Evolutionary conservation across 371 early-diverging fungal species (phyloP).

Genomic region (Synchytrium microbalum): DNA sequence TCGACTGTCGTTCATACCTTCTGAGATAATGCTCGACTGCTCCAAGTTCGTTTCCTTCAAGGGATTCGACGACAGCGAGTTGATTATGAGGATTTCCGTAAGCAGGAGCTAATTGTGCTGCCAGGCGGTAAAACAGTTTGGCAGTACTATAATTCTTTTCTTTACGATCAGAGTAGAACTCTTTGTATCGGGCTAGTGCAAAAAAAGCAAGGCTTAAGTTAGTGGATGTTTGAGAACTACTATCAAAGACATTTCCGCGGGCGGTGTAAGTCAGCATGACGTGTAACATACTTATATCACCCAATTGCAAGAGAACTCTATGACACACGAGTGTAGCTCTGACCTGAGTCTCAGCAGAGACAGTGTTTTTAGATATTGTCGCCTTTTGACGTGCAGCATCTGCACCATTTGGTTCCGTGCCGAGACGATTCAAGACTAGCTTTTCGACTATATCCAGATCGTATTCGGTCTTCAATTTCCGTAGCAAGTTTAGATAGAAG

Average conservation of each 20-base stretch:
- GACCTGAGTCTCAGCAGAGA: not conserved
- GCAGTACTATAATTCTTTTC: conserved; percentile 42
- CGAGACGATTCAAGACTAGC: conserved; percentile 13
- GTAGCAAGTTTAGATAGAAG: conserved; percentile 44
- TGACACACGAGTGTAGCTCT: conserved; percentile 36
- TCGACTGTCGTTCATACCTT: conserved; percentile 11
- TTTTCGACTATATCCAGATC: conserved; percentile 25
- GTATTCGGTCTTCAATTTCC: conserved; percentile 30
- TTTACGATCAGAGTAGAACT: conserved; percentile 37
- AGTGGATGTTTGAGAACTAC: too few species aligned
- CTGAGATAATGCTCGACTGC: conserved; percentile 19
- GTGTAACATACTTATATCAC: conserved; percentile 46
- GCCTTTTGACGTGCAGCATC: too few species aligned
- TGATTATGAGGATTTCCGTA: conserved; percentile 57
- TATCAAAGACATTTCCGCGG: too few species aligned
- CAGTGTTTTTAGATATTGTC: too few species aligned
- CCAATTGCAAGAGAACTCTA: conserved; percentile 47
- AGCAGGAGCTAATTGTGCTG: conserved; percentile 42
- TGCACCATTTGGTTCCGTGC: not conserved
- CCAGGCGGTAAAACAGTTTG: conserved; percentile 45
- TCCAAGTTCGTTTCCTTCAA: conserved; percentile 13
- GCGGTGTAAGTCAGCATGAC: too few species aligned
- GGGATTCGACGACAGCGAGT: conserved; percentile 43
- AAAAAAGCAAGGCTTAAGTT: not conserved
- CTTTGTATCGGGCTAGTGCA: conserved; percentile 45